Evolutionary conservation across 2,329 filamentous ascomycete species (phyloP).

Genomic region (Zymoseptoria tritici): DNA sequence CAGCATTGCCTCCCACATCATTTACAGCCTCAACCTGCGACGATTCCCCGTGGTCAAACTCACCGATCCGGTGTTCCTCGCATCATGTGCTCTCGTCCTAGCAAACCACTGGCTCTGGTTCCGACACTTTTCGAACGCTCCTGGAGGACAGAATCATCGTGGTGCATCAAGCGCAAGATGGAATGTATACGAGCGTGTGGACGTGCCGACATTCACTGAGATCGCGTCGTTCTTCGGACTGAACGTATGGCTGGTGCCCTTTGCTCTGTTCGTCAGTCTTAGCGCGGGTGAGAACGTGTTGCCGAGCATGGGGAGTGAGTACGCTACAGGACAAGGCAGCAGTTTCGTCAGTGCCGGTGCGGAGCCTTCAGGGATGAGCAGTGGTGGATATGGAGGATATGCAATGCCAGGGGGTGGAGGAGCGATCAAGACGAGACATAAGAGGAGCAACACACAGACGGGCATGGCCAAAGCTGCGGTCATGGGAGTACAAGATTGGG

Average conservation of each 20-base stretch:
- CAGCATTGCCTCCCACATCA: slow-evolving; percentile 69
- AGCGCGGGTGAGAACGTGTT: slow-evolving; percentile 92
- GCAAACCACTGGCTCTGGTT: slow-evolving; percentile 96
- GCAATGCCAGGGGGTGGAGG: slow-evolving; percentile 38
- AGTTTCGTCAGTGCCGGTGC: slow-evolving; percentile 41
- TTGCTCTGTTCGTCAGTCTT: slow-evolving; percentile 87
- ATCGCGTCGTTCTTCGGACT: slow-evolving; percentile 94
- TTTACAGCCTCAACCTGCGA: slow-evolving; percentile 83
- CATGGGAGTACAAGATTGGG: slow-evolving; percentile 56
- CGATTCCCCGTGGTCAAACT: slow-evolving; percentile 73
- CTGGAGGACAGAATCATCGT: slow-evolving; percentile 46
- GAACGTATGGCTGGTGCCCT: slow-evolving; percentile 94
- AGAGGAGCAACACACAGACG: slow-evolving; percentile 45
- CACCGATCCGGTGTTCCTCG: slow-evolving; percentile 75
- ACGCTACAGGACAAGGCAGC: slow-evolving; percentile 52
- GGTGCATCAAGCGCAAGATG: slow-evolving; percentile 30
- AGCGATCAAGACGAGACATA: slow-evolving; percentile 34
- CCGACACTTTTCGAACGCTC: slow-evolving; percentile 68
- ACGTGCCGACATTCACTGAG: slow-evolving; percentile 78
- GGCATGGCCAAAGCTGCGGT: slow-evolving; percentile 54
- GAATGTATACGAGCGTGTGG: slow-evolving; percentile 31
- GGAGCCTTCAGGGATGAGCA: slow-evolving; percentile 21
- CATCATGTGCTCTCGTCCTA: slow-evolving; percentile 77
- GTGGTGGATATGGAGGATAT: slow-evolving; percentile 27
- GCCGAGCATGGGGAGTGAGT: slow-evolving; percentile 80